phyloP scores from a whole-genome alignment of 306 rosid species.

The Cucumis cinereus region DNA sequence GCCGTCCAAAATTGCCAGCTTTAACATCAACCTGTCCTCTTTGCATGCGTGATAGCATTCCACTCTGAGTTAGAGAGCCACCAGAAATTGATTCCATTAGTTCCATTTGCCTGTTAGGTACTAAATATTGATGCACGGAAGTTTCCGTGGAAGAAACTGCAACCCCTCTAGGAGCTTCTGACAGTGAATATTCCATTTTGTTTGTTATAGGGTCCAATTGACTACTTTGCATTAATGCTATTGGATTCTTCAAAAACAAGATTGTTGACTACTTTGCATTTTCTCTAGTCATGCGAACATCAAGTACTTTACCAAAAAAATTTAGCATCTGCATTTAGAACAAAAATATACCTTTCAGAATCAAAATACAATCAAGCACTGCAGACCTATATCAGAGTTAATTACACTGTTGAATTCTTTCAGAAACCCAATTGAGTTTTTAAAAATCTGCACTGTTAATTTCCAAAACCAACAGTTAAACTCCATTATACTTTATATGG shows the following conservation, averaged over 20 bases:
- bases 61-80: conserved; percentile 27
- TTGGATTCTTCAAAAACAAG: conserved; percentile 36
- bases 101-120: conserved; percentile 25
- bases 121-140: conserved; percentile 26
- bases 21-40: conserved; percentile 27
- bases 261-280: conserved; percentile 42
- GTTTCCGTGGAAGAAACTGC: conserved; percentile 30
- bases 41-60: conserved; percentile 21
- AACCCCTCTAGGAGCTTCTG: conserved; percentile 37
- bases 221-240: conserved; percentile 43
- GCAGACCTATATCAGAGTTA: neutral
- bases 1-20: conserved; percentile 17
- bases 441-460: neutral
- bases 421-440: neutral
- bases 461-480: neutral
- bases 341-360: neutral
- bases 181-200: conserved; percentile 35
- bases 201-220: conserved; percentile 41
- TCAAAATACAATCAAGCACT: neutral
- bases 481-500: neutral
- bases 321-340: neutral
- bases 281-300: neutral
- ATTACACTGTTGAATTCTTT: too few relatives aligned
- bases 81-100: conserved; percentile 23
- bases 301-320: neutral